phyloP scores from a whole-genome alignment of 2,329 filamentous ascomycete species.

The Raffaelea albimanens region DNA sequence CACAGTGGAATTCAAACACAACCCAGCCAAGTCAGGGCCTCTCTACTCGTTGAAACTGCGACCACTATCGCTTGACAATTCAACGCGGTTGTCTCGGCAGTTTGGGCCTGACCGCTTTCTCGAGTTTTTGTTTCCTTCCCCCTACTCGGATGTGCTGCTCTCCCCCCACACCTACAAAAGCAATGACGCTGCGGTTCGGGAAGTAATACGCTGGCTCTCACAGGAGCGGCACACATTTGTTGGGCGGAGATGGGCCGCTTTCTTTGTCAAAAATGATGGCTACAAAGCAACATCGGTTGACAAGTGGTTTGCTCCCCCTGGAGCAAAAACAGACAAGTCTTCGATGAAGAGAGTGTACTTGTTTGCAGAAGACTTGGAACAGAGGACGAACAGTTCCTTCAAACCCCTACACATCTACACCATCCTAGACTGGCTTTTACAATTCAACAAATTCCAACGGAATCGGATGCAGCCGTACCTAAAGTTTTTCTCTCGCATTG shows the following conservation, averaged over 20 bases:
- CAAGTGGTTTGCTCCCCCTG: not conserved
- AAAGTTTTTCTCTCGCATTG: constrained; percentile 50
- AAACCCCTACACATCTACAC: constrained; percentile 22
- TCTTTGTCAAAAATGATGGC: constrained; percentile 29
- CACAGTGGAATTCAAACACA: constrained; percentile 30
- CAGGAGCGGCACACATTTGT: constrained; percentile 30
- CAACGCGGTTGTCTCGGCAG: constrained; percentile 42
- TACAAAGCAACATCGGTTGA: constrained; percentile 23
- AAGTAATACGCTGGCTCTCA: constrained; percentile 32
- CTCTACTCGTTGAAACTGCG: constrained; percentile 37
- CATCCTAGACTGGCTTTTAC: constrained; percentile 45
- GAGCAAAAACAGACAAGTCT: too few species aligned
- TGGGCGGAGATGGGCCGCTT: constrained; percentile 25
- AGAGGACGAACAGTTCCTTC: constrained; percentile 17
- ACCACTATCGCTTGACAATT: constrained; percentile 36
- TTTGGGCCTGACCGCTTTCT: constrained; percentile 52
- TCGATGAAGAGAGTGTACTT: constrained; percentile 34
- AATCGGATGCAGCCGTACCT: constrained; percentile 37
- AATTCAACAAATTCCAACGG: constrained; percentile 20
- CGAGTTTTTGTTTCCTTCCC: constrained; percentile 41
- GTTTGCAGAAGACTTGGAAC: constrained; percentile 42
- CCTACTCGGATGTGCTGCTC: constrained; percentile 18
- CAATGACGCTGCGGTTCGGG: constrained; percentile 17
- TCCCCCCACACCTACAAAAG: constrained; percentile 20
- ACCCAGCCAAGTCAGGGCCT: constrained; percentile 23